Evolutionary conservation across 805 yeast genomes (phyloP), one percentile per base, ranked within the genome.

Genomic region (Starmerella sp.): DNA sequence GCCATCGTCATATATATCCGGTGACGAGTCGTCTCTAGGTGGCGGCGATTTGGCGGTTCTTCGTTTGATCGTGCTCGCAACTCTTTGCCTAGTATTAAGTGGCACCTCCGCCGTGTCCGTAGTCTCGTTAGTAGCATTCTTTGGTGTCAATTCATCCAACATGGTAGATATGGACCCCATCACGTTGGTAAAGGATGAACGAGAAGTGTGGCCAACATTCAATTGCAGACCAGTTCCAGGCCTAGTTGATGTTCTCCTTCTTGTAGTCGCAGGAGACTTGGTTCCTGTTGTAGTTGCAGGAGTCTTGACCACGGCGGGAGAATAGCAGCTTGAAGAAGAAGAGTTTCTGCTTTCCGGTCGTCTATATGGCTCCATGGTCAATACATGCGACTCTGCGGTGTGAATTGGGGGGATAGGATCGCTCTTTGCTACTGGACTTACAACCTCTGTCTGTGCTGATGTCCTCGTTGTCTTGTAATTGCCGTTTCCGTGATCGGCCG

Each of bases 1-100:
- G 6, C 53, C 53, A 31, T 51, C 53, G 22, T 51, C 53, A 35
- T 51, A 51, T 2, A 51, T 7, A 34, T 35, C 42, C 6, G 44
- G 36, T 5, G 44, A 37, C 6, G 41, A 14, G 14, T 9, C 35
- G 30, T 48, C 22, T 5, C 13, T 6, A 6, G 14, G 29, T 28
- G 29, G 28, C 2, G 29, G 35, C 29, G 17, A 8, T 32, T 9
- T 30, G 36, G n/a, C 5, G 22, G 10, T 13, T 8, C n/a, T 42
- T 42, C 15, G 29, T 39, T 39, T 28, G n/a, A 8, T 39, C 29
- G 2, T 37, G 3, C 22, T 22, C 22, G 22, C 22, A 22, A 22
- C 3, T 3, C 3, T 22, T 22, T 22, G 22, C 22, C 22, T 22
- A 3, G 22, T 22, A 22, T 22, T 2, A 22, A 22, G 22, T 22